Evolutionary conservation across 2,329 filamentous ascomycete species (phyloP), one percentile per base, ranked within the genome.

Genomic region (Diaporthe helianthi): DNA sequence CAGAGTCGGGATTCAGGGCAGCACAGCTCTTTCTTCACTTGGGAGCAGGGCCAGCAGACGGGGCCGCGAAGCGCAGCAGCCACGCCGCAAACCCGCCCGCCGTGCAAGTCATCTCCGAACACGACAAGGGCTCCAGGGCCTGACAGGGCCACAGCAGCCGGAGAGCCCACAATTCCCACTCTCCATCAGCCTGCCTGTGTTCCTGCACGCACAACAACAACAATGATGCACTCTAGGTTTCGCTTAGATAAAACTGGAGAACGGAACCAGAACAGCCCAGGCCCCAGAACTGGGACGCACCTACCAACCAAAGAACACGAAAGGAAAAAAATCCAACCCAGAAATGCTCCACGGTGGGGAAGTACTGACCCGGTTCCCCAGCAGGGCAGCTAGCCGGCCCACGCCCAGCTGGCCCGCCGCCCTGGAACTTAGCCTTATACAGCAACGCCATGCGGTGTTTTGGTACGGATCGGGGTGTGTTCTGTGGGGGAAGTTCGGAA

Each of bases 31-130:
- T 38, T n/a, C n/a, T n/a, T n/a, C n/a, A n/a, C n/a, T n/a, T n/a
- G n/a, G 19, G 3, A 47, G 44, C 44, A 47, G 44, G 44, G 44
- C 44, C n/a, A 22, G n/a, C 0, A 13, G 24, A 47, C 44, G 17
- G 54, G 24, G 13, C 58, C 44, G 44, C n/a, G 29, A 33, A 22
- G 58, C 49, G 58, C 58, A 12, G 55, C 55, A 46, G 19, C 58
- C 12, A n/a, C 19, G 26, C 22, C 4, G n/a, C 15, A 6, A n/a
- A 47, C 22, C 58, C 55, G 19, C 58, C 22, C 9, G 13, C 36
- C 36, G 41, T 49, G 36, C 26, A 63, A 63, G 26, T 63, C 58
- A 63, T 63, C 29, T 63, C 58, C 58, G 58, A 63, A 63, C 58
- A 63, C 58, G 58, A 63, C 44, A n/a, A n/a, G n/a, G n/a, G n/a